Conservation (phyloP, 1,284 basidiomycete genomes). For the Pseudozyma tsukubaensis region DNA sequence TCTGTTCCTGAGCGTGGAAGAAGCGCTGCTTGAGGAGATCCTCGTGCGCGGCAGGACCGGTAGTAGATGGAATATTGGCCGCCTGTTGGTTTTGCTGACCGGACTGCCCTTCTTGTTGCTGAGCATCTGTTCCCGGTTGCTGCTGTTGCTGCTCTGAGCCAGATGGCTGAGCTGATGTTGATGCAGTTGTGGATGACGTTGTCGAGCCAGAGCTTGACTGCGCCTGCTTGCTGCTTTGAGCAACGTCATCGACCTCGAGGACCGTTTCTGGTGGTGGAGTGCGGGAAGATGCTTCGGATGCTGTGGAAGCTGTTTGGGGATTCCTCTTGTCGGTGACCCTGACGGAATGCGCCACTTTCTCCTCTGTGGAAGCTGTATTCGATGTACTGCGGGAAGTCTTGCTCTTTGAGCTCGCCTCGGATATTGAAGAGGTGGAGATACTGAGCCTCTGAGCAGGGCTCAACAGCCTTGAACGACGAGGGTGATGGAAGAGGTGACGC, state of each 20-base stretch:
- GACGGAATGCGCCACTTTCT: constrained; percentile 9
- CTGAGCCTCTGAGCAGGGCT: constrained; percentile 11
- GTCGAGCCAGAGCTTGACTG: not conserved
- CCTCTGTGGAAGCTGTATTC: not conserved
- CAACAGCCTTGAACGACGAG: constrained; percentile 23
- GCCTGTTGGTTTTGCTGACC: constrained; percentile 13
- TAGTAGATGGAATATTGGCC: not conserved
- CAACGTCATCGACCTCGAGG: constrained; percentile 15
- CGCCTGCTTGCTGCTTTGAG: not conserved
- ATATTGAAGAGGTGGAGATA: constrained; percentile 18
- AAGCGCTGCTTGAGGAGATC: constrained; percentile 61
- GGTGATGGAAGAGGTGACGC: constrained; percentile 27
- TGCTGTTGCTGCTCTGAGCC: constrained; percentile 11
- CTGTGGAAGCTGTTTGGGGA: not conserved
- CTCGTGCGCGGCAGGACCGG: constrained; percentile 37
- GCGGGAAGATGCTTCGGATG: constrained; percentile 10
- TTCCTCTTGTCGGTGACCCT: constrained; percentile 27
- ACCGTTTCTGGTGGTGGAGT: constrained; percentile 21
- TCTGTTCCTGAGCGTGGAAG: constrained; percentile 58
- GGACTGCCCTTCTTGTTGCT: constrained; percentile 13
- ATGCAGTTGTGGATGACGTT: constrained; percentile 1
- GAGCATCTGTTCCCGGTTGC: constrained; percentile 14
- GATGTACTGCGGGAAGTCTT: not conserved
- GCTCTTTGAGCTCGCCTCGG: constrained; percentile 9
- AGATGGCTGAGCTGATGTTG: constrained; percentile 11